Evolutionary conservation across 2,329 filamentous ascomycete species (phyloP), one percentile per base, ranked within the genome.

Genomic region (Fusarium hostae): DNA sequence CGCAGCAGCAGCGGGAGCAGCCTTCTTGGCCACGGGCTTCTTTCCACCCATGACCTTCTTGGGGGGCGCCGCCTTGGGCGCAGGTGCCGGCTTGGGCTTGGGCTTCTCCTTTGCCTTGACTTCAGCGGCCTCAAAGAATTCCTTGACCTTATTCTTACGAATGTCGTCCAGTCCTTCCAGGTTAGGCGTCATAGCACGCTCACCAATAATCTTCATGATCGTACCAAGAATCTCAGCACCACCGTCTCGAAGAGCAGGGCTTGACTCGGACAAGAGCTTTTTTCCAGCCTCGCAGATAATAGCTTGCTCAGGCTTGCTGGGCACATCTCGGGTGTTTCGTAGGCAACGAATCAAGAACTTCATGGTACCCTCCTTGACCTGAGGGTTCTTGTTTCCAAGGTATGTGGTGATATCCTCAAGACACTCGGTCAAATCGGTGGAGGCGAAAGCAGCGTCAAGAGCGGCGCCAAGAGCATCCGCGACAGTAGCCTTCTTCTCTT

Each of bases 171-270:
- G 86, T 6, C 94, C 94, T 71, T 98, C 95, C 20, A 99, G 84
- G 79, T 97, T 93, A 12, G 94, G 92, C 45, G 92, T 94, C 96
- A 99, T 99, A 57, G 93, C 93, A 63, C 96, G 90, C 81, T 99
- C 97, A 44, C 96, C 95, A 84, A 98, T 93, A 60, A 99, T 98
- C 84, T 98, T 99, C 96, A 98, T 98, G 54, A 99, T 82, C 0
- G 95, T 97, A 71, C 97, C 96, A 6, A 99, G 85, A 37, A 96
- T 91, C 81, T 99, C 96, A 18, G 95, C 95, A 80, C 95, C 96
- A 34, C 94, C 94, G 52, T 95, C 92, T 82, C 96, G 90, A 65
- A 97, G 89, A 6, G 88, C 91, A 75, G 97, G 95, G 74, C 91
- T 95, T 0, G 94, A 95, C 79, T 99, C 96, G 0, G 95, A 91